Evolutionary conservation across 2,329 filamentous ascomycete genomes (phyloP), one percentile per base, ranked within the genome.

Genomic region (Raffaelea ambrosiae): DNA sequence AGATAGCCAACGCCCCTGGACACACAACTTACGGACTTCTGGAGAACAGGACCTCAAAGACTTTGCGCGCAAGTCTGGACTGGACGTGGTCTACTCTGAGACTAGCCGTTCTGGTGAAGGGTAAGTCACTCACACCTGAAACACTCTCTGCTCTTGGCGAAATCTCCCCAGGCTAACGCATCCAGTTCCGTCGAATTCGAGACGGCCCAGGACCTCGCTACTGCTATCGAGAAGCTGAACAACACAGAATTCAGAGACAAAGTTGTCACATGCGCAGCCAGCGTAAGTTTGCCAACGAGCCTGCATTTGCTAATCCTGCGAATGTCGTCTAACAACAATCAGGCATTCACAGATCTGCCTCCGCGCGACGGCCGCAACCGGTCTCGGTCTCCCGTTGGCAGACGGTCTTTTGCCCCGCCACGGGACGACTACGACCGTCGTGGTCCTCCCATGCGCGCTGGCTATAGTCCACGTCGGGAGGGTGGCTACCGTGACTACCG

Each of bases 11-110:
- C 41, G 19, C n/a, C 64, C 71, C 76, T 73, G 72, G 76, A 79
- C 72, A 36, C 23, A 22, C 51, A 46, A 89, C 86, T 90, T 87
- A 93, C 85, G 79, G 78, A 79, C 35, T 70, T 77, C 76, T 82
- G 77, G 77, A 73, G 72, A n/a, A 47, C 89, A 98, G 93, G 93
- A 98, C 70, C 83, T 98, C 47, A 98, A 98, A 86, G 93, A 98
- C 68, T 98, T 98, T 71, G 93, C 93, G 54, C 89, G 93, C 65
- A 88, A 94, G 68, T 94, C 91, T 67, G 89, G 89, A 68, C 80
- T 95, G 68, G 93, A 97, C 66, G 93, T 98, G 56, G 93, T 98
- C 61, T 98, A 95, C 67, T 96, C 90, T 56, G 93, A 98, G 72
- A 94, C 94, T 52, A 85, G 84, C 59, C 89, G 91, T 61, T 90